Evolutionary conservation across 1,284 basidiomycete genomes (phyloP), one percentile per base, ranked within the genome.

Genomic region (Fomitopsis pinicola): DNA sequence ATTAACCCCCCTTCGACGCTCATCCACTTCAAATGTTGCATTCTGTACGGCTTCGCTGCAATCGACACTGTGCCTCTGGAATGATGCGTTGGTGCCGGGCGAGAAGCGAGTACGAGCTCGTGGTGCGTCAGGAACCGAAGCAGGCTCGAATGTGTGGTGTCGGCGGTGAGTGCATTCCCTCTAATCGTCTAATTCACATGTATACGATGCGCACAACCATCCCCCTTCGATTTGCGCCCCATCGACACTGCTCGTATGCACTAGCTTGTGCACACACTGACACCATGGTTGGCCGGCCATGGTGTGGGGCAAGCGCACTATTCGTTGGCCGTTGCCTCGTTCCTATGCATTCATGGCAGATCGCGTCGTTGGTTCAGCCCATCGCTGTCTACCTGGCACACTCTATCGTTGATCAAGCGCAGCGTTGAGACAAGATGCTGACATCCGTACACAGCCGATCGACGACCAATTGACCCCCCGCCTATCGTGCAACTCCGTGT

Each of bases 401-500:
- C 38, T 15, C 38, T 40, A 5, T 15, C 12, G 12, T 7, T 36
- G 35, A 7, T 6, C 10, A 14, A 19, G 9, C 28, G 30, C 19
- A 46, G 26, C n/a, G 15, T 42, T 15, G 44, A 42, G 35, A 40
- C 48, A 57, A 44, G 42, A 48, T 54, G 35, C 59, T 62, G 53
- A 44, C 42, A 45, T 28, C 42, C 60, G 30, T 53, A 57, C 15
- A 42, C 42, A 94, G 94, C 94, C 62, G 93, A 98, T 79, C 84
- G 95, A 42, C 83, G 96, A 35, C 95, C 96, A 2, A 94, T 98
- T 71, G 95, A 98, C 79, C 96, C 97, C 0, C 94, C 95, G 0
- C 96, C 96, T 14, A 96, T 98, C 73, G 88, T 98, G n/a, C 94
- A 97, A 75, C 85, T 98, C 7, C 88, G 91, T 58, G 92, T 98